Evolutionary conservation across 2,329 filamentous ascomycete genomes (phyloP), one percentile per base, ranked within the genome.

Genomic region (Cytospora schulzeri): DNA sequence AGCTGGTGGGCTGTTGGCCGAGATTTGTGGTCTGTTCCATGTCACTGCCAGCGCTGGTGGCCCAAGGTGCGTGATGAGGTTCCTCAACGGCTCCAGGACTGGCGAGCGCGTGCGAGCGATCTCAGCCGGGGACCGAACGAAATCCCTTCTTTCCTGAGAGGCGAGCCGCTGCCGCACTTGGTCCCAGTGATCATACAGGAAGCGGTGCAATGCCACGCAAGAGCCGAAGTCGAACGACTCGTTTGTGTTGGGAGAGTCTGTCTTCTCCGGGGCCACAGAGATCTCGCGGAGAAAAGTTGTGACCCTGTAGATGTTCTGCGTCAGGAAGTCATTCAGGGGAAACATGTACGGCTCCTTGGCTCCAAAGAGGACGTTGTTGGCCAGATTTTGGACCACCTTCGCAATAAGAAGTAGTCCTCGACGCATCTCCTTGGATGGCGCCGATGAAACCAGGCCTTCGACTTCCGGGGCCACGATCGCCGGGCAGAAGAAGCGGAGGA

Each of bases 291-390:
- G 75, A 69, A 91, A 91, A 0, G 83, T 85, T 2, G 87, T 90
- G 19, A 91, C 86, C 38, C 82, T 78, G 72, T 88, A 89, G 59
- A 91, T 90, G 68, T 91, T 88, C 67, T 88, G 81, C 0, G 87
- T 86, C 26, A 91, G 75, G 66, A 91, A 91, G 64, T 88, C 83
- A 71, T 91, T 90, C 26, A 91, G 76, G 1, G 88, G 86, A 67
- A 86, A 88, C 88, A 91, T 91, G 71, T 89, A 91, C 4, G 87
- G 85, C 71, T 91, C 88, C 73, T 91, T 91, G 38, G 87, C 86
- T 4, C 88, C 88, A 69, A 91, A 91, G 1, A 90, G 78, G 31
- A 90, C 88, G 64, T 91, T 91, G 70, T 91, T 91, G 41, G 88
- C 88, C 41, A 91, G 78, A 70, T 90, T 90, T 69, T 91, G 88